These are phyloP conservation scores for Alloteropsis angusta DNA, from an alignment of 202 grass and related monocot species.

Conservation along the genomic window DNA sequence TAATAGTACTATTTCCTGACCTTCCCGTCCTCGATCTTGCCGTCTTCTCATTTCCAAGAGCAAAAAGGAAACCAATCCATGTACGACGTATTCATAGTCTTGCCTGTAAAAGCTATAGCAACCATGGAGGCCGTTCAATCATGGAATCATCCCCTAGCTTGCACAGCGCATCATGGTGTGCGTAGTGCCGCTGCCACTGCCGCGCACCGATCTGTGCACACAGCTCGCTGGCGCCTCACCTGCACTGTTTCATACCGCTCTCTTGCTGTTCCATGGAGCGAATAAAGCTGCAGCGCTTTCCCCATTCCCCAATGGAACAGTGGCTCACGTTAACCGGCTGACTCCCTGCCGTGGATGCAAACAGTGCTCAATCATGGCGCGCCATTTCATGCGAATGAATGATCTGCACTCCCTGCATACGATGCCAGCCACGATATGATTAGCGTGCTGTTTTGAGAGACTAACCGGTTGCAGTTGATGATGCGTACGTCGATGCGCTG, in stretches of 20 bases:
- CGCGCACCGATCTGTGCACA: conserved; percentile 12
- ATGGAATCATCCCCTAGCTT: conserved; percentile 23
- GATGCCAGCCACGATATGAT: neutral
- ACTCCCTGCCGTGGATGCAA: neutral
- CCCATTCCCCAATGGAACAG: conserved; percentile 33
- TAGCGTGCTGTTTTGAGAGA: neutral
- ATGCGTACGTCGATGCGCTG: too few species aligned
- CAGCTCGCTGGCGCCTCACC: neutral
- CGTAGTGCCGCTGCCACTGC: conserved; percentile 26
- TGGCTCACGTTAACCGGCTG: neutral
- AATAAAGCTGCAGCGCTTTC: conserved; percentile 40
- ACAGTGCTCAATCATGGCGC: neutral
- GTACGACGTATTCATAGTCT: conserved; percentile 13
- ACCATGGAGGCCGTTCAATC: conserved; percentile 18
- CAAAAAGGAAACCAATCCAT: neutral
- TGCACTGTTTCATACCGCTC: conserved; percentile 14
- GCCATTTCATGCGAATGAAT: conserved; percentile 31
- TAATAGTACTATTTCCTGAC: neutral
- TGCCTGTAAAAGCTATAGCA: conserved; percentile 10
- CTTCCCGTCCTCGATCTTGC: neutral
- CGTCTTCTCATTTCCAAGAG: neutral
- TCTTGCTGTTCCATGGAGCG: conserved; percentile 16
- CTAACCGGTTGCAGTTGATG: neutral
- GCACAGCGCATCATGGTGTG: conserved; percentile 11
- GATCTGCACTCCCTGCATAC: conserved; percentile 6